Evolutionary conservation across 2,329 filamentous ascomycete species (phyloP).

Genomic region (Colletotrichum liaoningense): DNA sequence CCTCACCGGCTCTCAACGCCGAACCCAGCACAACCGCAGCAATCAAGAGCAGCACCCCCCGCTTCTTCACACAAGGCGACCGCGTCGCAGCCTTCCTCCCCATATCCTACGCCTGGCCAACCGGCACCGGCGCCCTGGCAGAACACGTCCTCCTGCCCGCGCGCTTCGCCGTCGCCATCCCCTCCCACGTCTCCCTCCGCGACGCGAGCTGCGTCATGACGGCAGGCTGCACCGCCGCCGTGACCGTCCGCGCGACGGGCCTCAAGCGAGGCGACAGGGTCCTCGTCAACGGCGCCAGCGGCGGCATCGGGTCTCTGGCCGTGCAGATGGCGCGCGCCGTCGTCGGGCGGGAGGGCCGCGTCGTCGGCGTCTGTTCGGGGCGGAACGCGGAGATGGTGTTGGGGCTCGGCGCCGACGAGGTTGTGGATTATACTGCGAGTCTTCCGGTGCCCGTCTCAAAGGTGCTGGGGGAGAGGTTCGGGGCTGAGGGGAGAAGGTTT

Average conservation of each 20-base stretch:
- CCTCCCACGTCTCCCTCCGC: conserved; percentile 42
- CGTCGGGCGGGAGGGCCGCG: conserved; percentile 52
- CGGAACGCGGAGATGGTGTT: conserved; percentile 58
- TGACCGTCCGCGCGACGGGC: conserved; percentile 51
- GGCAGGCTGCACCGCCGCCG: conserved; percentile 51
- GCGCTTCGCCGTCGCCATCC: conserved; percentile 46
- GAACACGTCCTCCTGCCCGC: conserved; percentile 51
- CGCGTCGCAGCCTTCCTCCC: conserved; percentile 53
- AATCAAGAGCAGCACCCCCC: conserved; percentile 1
- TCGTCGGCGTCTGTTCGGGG: conserved; percentile 61
- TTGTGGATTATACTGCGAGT: conserved; percentile 37
- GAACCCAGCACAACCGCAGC: conserved; percentile 4
- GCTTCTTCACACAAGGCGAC: conserved; percentile 44
- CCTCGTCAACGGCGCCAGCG: conserved; percentile 62
- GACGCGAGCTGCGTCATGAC: conserved; percentile 53
- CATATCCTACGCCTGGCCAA: conserved; percentile 45
- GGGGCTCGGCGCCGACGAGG: conserved; percentile 59
- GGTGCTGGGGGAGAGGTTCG: conserved; percentile 6
- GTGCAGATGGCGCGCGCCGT: conserved; percentile 56
- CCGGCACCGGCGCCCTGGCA: conserved; percentile 52
- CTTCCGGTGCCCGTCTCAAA: neutral
- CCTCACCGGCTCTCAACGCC: neutral
- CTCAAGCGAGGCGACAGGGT: conserved; percentile 53
- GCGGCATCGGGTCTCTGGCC: conserved; percentile 59
- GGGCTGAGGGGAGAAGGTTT: conserved; percentile 40